phyloP scores from a whole-genome alignment of 2,329 filamentous ascomycete genomes.

The Penicillium freii region DNA sequence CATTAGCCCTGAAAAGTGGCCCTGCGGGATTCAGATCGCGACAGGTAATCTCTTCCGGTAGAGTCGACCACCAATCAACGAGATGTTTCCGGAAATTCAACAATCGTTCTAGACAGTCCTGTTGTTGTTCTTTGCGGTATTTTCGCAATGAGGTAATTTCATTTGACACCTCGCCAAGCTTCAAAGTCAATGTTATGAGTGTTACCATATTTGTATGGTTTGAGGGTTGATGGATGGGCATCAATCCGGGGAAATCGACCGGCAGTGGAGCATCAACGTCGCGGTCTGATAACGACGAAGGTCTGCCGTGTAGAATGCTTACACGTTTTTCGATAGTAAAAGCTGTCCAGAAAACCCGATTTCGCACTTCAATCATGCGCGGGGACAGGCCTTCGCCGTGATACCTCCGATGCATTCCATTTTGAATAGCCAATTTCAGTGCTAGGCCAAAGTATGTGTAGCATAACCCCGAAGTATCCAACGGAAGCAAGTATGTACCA shows the following conservation, averaged over 20 bases:
- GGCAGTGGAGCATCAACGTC: constrained; percentile 57
- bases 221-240: constrained; percentile 40
- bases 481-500: constrained; percentile 55
- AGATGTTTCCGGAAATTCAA: constrained; percentile 40
- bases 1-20: constrained; percentile 48
- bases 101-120: constrained; percentile 42
- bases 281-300: constrained; percentile 52
- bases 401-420: constrained; percentile 59
- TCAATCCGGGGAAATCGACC: constrained; percentile 47
- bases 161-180: constrained; percentile 41
- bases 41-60: constrained; percentile 41
- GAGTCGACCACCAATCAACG: constrained; percentile 44
- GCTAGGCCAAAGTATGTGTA: constrained; percentile 59
- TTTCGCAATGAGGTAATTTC: constrained; percentile 44
- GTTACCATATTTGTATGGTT: constrained; percentile 51
- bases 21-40: constrained; percentile 44
- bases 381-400: constrained; percentile 49
- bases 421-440: constrained; percentile 58
- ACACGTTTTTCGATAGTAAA: constrained; percentile 59
- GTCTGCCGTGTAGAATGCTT: constrained; percentile 56
- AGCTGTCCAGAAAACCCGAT: constrained; percentile 58
- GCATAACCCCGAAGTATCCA: constrained; percentile 56
- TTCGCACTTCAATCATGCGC: constrained; percentile 52
- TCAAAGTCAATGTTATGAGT: constrained; percentile 45
- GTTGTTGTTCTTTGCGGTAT: constrained; percentile 40